Evolutionary conservation across 1,284 basidiomycete genomes (phyloP).

Genomic region (Austroboletus olivaceoglutinosus): DNA sequence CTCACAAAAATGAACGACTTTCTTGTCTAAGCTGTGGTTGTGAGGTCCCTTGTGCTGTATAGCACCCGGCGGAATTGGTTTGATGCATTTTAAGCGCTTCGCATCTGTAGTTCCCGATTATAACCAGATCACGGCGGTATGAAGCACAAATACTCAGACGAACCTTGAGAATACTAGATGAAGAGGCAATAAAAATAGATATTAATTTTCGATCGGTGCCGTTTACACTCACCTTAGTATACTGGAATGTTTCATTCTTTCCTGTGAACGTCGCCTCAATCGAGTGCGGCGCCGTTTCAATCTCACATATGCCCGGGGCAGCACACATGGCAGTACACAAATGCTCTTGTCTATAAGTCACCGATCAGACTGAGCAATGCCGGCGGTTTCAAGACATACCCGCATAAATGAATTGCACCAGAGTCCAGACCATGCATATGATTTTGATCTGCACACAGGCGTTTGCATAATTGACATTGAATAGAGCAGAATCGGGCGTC

Average conservation of each 20-base stretch:
- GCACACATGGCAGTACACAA: slow-evolving; percentile 43
- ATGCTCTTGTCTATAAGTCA: slow-evolving; percentile 46
- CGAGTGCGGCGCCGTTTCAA: slow-evolving; percentile 55
- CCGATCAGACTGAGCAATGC: background rate
- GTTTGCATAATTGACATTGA: slow-evolving; percentile 51
- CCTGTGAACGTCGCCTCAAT: slow-evolving; percentile 57
- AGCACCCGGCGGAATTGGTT: slow-evolving; percentile 44
- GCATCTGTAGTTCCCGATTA: slow-evolving; percentile 33
- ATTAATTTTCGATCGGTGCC: background rate
- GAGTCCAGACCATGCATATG: slow-evolving; percentile 52
- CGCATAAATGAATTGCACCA: slow-evolving; percentile 55
- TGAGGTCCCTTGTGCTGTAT: slow-evolving; percentile 47
- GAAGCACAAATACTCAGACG: background rate
- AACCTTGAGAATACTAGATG: slow-evolving; percentile 31
- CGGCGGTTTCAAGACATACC: slow-evolving; percentile 36
- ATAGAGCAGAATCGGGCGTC: slow-evolving; percentile 54
- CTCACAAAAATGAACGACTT: slow-evolving; percentile 51
- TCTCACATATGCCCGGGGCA: slow-evolving; percentile 51
- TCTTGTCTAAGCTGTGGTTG: slow-evolving; percentile 43
- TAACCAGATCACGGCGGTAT: too few relatives aligned
- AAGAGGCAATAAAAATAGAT: background rate
- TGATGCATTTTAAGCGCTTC: slow-evolving; percentile 48
- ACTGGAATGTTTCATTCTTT: slow-evolving; percentile 45
- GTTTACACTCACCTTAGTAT: slow-evolving; percentile 42
- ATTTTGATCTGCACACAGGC: slow-evolving; percentile 46